These are phyloP conservation scores for Colletotrichum sp. DNA, from an alignment of 2,329 filamentous ascomycete genomes.

Conservation along the genomic window DNA sequence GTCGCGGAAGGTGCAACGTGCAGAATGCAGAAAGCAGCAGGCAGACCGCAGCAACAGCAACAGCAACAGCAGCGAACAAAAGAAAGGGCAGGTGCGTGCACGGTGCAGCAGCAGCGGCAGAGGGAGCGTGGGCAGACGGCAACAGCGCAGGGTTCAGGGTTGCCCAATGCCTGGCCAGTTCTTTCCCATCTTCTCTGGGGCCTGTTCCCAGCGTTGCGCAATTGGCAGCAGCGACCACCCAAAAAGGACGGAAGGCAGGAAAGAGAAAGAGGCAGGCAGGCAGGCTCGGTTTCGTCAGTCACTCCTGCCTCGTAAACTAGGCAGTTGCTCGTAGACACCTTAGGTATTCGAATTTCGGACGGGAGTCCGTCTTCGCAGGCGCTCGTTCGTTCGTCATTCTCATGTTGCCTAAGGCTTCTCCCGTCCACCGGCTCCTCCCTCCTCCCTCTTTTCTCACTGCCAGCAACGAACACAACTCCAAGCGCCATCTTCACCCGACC, in stretches of 20 bases:
- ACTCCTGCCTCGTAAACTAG: neutral
- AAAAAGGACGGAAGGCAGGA: neutral
- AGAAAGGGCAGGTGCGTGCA: neutral
- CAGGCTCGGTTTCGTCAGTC: neutral
- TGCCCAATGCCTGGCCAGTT: neutral
- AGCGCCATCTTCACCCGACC: neutral
- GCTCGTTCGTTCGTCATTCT: neutral
- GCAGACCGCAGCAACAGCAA: neutral
- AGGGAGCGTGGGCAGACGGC: neutral
- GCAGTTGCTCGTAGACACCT: neutral
- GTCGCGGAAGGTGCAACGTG: neutral
- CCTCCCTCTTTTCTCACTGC: neutral
- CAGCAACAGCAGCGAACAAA: neutral
- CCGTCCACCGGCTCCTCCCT: neutral
- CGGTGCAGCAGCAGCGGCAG: neutral
- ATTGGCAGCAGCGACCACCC: neutral
- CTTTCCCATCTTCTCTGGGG: neutral
- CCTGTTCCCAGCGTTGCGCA: neutral
- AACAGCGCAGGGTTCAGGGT: slow-evolving; percentile 7
- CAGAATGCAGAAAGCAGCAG: neutral
- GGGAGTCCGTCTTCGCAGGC: neutral
- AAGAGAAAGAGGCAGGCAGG: neutral
- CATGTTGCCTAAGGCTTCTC: neutral
- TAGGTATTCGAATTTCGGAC: neutral
- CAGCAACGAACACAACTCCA: neutral